Base-by-base conservation (phyloP, 495 filamentous ascomycete species). In the Neurospora sp. region DNA sequence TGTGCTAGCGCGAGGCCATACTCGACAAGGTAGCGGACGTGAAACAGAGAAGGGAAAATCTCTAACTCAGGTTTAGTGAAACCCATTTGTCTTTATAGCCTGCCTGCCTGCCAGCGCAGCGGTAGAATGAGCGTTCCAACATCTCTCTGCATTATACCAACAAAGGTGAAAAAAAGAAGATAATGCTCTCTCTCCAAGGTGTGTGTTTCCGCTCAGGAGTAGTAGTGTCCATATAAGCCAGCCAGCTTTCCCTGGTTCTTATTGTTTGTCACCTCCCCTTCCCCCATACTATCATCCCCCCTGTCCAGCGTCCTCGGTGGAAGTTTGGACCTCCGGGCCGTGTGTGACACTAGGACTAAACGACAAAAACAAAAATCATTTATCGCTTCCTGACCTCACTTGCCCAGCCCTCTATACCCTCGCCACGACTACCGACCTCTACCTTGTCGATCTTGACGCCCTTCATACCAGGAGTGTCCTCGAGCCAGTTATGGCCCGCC, bases 401-500 rank as follows among this genome's bases (percentile, higher is more conserved):
- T 3, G 95, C 91, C 96, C 96, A 99, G 14, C 96, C 96, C 62
- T 98, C 96, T 79, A 99, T 98, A 10, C 94, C 96, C 72, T 97
- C 94, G 5, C 96, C 96, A 49, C 89, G 90, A 74, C 90, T 94
- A 3, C 94, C 95, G 2, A 95, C 91, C 35, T 88, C 77, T 20
- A 97, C 84, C 6, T 89, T 88, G 70, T 88, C 85, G 62, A 98
- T 83, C 74, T 88, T 89, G 62, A 96, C 84, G 9, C 87, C 88
- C 72, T 93, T 89, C 96, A 99, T 99, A 14, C 94, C 96, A 39
- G 89, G 89, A 3, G 94, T 93, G 74, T 92, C 90, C 71, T 92
- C 87, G 77, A 98, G 83, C 87, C 95, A 98, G 16, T 84, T 82
- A 77, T 96, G 92, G 35, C 89, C 88, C 12, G 91, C 88, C 96